These are phyloP conservation scores for Clarireedia homoeocarpa DNA, from an alignment of 2,329 filamentous ascomycete species.

Conservation along the genomic window DNA sequence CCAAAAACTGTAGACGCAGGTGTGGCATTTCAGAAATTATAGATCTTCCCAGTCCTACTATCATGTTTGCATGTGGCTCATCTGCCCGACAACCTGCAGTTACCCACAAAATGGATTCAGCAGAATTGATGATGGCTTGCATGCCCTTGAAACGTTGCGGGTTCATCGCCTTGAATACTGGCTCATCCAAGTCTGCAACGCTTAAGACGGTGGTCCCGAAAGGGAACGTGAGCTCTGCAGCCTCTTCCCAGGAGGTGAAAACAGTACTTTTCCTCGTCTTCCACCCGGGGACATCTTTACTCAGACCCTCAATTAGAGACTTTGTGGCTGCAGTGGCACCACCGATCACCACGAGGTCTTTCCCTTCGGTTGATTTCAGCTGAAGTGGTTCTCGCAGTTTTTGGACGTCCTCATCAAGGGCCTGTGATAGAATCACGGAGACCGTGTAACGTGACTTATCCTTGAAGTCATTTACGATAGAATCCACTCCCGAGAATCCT, in stretches of 20 bases:
- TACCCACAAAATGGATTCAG: conserved; percentile 16
- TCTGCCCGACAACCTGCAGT: conserved; percentile 10
- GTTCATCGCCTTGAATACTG: conserved; percentile 9
- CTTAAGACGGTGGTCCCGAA: conserved; percentile 12
- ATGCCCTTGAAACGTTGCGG: neutral
- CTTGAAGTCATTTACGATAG: neutral
- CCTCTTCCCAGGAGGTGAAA: neutral
- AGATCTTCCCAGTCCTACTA: conserved; percentile 15
- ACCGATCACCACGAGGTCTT: conserved; percentile 1
- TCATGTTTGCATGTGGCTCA: conserved; percentile 14
- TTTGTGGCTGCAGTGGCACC: neutral
- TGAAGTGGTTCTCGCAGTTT: conserved; percentile 3
- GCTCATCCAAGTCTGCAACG: conserved; percentile 28
- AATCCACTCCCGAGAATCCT: conserved; percentile 11
- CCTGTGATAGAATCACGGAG: conserved; percentile 2
- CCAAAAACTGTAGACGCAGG: conserved; percentile 16
- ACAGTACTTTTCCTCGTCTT: neutral
- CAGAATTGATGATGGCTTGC: neutral
- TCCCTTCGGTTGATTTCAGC: neutral
- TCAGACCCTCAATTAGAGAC: neutral
- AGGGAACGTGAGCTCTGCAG: neutral
- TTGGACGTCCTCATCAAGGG: conserved; percentile 11
- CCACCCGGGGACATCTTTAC: neutral
- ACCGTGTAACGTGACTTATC: neutral
- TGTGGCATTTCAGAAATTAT: conserved; percentile 16